phyloP scores from a whole-genome alignment of 495 filamentous ascomycete genomes.

The Schizothecium vesticola region DNA sequence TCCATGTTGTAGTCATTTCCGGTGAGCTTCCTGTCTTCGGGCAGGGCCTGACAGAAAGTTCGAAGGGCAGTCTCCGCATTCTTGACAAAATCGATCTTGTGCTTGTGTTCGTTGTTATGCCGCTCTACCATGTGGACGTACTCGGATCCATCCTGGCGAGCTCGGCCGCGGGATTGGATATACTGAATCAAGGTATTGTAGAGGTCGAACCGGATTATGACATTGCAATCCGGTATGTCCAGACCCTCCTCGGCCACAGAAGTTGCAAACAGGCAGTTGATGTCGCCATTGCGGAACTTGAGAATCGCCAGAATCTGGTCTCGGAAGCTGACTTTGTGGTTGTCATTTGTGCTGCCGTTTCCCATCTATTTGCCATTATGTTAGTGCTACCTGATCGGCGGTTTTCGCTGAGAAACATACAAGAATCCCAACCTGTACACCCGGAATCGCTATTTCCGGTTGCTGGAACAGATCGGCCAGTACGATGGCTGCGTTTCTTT shows the following conservation, averaged over 20 bases:
- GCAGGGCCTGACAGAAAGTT: conserved; percentile 67
- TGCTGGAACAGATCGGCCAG: conserved; percentile 60
- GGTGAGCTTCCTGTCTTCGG: conserved; percentile 65
- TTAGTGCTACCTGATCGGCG: background rate
- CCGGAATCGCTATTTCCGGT: conserved; percentile 45
- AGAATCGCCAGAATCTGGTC: conserved; percentile 71
- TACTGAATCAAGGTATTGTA: conserved; percentile 91
- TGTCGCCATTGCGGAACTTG: conserved; percentile 69
- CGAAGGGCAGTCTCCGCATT: conserved; percentile 55
- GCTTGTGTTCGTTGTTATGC: conserved; percentile 55
- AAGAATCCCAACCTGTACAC: conserved; percentile 62
- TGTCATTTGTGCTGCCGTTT: conserved; percentile 19
- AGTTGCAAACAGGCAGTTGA: conserved; percentile 90
- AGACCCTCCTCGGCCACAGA: conserved; percentile 93
- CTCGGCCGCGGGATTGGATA: conserved; percentile 90
- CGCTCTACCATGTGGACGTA: conserved; percentile 81
- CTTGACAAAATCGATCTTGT: conserved; percentile 52
- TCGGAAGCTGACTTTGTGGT: conserved; percentile 56
- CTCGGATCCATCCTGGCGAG: conserved; percentile 67
- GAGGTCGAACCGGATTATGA: conserved; percentile 86
- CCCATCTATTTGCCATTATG: conserved; percentile 22
- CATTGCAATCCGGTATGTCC: conserved; percentile 92
- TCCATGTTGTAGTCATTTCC: conserved; percentile 57
- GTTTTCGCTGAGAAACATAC: conserved; percentile 45
- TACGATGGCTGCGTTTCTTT: conserved; percentile 69